Conservation (phyloP, 352 stramenopile genomes). For the Pythium oligandrum region DNA sequence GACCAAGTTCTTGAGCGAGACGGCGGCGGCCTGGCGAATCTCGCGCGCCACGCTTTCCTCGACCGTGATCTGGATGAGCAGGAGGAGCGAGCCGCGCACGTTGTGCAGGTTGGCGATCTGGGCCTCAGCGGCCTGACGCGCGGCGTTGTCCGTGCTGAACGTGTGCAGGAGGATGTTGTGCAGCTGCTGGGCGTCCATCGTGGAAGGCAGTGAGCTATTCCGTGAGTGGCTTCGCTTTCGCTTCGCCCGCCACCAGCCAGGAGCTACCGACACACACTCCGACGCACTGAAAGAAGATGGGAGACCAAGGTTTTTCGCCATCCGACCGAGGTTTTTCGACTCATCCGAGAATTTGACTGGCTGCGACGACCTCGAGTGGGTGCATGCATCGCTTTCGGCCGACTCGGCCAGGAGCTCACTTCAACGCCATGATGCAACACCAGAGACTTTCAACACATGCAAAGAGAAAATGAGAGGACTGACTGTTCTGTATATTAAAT, state of each 20-base stretch:
- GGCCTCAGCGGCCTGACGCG: slow-evolving; percentile 71
- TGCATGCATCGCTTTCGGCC: too few species aligned
- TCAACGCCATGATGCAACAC: not conserved
- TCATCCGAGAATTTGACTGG: slow-evolving; percentile 15
- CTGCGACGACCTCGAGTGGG: slow-evolving; percentile 1
- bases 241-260: too few species aligned
- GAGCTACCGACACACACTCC: too few species aligned
- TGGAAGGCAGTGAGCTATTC: too few species aligned
- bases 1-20: slow-evolving; percentile 96
- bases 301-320: too few species aligned
- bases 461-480: not conserved
- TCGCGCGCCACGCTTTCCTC: slow-evolving; percentile 65
- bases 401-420: slow-evolving; percentile 3
- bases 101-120: slow-evolving; percentile 72
- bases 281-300: too few species aligned
- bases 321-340: too few species aligned
- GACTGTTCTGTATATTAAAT: slow-evolving; percentile 51
- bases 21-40: slow-evolving; percentile 91
- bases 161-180: slow-evolving; percentile 88
- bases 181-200: slow-evolving; percentile 86
- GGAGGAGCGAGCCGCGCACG: slow-evolving; percentile 64
- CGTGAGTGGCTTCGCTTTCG: too few species aligned
- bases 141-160: slow-evolving; percentile 72
- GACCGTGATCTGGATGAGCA: slow-evolving; percentile 80
- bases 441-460: not conserved